Conservation (phyloP, 306 rosid genomes). For the Medicago truncatula region DNA sequence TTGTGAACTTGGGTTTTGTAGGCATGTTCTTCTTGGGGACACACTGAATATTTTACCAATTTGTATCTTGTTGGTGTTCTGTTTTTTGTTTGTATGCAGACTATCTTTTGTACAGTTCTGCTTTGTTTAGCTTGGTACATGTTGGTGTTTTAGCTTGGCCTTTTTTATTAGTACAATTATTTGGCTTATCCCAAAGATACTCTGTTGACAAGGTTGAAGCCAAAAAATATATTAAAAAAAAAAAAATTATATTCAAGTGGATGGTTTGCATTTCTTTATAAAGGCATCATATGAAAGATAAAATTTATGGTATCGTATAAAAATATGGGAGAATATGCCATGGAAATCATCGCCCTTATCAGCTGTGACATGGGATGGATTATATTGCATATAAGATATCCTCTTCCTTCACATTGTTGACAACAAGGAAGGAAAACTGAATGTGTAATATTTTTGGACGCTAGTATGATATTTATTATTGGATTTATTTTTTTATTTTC, state of each 20-base stretch:
- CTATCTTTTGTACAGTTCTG: background rate
- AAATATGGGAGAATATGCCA: background rate
- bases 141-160: background rate
- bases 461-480: background rate
- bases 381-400: slow-evolving; percentile 15
- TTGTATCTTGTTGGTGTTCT: background rate
- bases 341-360: background rate
- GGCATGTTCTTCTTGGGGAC: too few relatives aligned
- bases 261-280: background rate
- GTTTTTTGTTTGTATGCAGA: background rate
- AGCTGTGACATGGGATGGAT: background rate
- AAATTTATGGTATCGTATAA: background rate
- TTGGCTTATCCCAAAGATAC: background rate
- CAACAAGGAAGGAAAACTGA: background rate
- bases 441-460: slow-evolving; percentile 12
- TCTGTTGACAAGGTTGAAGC: background rate
- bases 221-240: background rate
- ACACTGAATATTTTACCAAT: background rate
- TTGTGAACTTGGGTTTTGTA: background rate
- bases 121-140: background rate
- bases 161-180: background rate
- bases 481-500: background rate
- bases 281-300: background rate
- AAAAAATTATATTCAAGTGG: background rate
- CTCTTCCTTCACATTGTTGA: slow-evolving; percentile 4